Evolutionary conservation across 1,284 basidiomycete genomes (phyloP).

Genomic region (Irpex lacteus): DNA sequence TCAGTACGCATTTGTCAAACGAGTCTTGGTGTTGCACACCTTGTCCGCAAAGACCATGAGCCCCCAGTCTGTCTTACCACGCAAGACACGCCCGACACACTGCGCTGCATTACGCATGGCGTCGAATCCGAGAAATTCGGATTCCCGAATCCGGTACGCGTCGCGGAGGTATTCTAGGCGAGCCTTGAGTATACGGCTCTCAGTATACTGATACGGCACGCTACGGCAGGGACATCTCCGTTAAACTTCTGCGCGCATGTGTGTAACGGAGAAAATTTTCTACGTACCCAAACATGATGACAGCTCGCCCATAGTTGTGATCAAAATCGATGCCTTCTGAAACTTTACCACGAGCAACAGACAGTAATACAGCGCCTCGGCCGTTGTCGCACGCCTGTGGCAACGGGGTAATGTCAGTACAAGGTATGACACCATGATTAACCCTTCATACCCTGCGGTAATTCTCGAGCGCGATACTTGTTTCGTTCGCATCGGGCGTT

Average conservation of each 20-base stretch:
- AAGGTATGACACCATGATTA: neutral
- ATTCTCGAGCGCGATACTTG: conserved; percentile 96
- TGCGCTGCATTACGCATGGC: conserved; percentile 99
- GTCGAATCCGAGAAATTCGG: conserved; percentile 98
- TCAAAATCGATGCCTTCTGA: conserved; percentile 99
- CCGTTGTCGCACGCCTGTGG: conserved; percentile 97
- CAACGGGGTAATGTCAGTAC: neutral
- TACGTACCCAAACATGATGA: conserved; percentile 97
- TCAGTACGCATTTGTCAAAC: neutral
- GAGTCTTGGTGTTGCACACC: conserved; percentile 41
- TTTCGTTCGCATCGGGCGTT: conserved; percentile 98
- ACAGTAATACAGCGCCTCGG: conserved; percentile 93
- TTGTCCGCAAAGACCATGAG: conserved; percentile 99
- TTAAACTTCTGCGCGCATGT: neutral
- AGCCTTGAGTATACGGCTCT: conserved; percentile 96
- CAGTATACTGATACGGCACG: conserved; percentile 98
- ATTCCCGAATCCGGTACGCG: conserved; percentile 96
- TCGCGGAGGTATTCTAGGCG: conserved; percentile 98
- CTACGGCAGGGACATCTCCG: conserved; percentile 38
- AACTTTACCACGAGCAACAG: conserved; percentile 98
- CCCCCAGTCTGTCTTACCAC: conserved; percentile 99
- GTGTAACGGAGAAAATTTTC: neutral
- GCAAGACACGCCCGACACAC: conserved; percentile 95
- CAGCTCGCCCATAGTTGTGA: conserved; percentile 98
- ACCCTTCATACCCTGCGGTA: conserved; percentile 76